phyloP scores from a whole-genome alignment of 768 basidiomycete species.

The Lactarius trivialis region DNA sequence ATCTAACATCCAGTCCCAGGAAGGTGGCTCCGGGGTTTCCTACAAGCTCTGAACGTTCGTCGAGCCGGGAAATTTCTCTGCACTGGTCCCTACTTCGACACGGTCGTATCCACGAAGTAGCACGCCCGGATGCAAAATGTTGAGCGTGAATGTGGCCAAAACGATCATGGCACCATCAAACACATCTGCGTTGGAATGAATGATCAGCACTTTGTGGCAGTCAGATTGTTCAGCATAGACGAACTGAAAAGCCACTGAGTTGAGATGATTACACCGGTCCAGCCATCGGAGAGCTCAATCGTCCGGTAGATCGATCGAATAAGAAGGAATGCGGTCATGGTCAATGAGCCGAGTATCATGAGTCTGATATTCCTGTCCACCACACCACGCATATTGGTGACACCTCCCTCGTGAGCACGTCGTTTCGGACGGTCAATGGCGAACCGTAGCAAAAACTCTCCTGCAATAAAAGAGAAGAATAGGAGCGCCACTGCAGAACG shows the following conservation, averaged over 20 bases:
- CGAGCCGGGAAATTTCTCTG: neutral
- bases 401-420: neutral
- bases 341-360: neutral
- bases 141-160: conserved; percentile 10
- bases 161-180: conserved; percentile 16
- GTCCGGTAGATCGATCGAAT: conserved; percentile 15
- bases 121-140: conserved; percentile 15
- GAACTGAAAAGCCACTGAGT: conserved; percentile 17
- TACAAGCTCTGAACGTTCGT: neutral
- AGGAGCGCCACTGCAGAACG: neutral
- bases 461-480: neutral
- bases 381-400: neutral
- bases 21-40: neutral
- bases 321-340: neutral
- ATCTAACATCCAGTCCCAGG: neutral
- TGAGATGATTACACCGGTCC: conserved; percentile 11
- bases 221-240: neutral
- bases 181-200: neutral
- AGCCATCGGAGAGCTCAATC: conserved; percentile 15
- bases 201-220: neutral
- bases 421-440: neutral
- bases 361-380: neutral
- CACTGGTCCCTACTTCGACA: neutral
- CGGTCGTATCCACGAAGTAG: conserved; percentile 3
- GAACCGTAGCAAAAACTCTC: conserved; percentile 11